These are phyloP conservation scores for Sporobolomyces roseus DNA, from an alignment of 768 basidiomycete species.

Conservation along the genomic window DNA sequence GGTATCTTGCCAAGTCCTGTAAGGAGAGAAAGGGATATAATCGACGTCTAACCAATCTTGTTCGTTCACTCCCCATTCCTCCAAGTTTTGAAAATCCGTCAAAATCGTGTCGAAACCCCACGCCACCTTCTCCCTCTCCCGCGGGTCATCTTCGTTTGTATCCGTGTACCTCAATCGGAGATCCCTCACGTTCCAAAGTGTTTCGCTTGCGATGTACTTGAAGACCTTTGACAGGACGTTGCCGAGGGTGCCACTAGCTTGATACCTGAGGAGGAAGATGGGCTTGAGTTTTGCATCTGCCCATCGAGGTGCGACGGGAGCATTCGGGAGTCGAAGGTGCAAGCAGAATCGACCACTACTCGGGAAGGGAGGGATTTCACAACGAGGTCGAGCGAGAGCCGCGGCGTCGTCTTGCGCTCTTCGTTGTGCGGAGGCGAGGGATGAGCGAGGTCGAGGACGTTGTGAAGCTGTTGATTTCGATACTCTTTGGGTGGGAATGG, in stretches of 20 bases:
- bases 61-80: neutral
- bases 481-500: too few relatives aligned
- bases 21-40: neutral
- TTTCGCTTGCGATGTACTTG: neutral
- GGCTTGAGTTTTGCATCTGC: neutral
- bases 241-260: slow-evolving; percentile 2
- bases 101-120: slow-evolving; percentile 3
- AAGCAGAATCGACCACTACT: slow-evolving; percentile 11
- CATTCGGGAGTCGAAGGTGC: slow-evolving; percentile 15
- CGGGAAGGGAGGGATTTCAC: neutral
- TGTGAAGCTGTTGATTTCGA: too few relatives aligned
- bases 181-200: neutral
- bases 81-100: neutral
- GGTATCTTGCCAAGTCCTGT: neutral
- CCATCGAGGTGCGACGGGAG: slow-evolving; percentile 5
- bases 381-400: neutral
- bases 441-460: too few relatives aligned
- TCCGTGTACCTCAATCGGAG: slow-evolving; percentile 4
- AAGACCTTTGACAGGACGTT: neutral
- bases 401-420: neutral
- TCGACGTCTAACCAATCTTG: slow-evolving; percentile 13
- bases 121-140: neutral
- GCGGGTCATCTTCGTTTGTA: neutral
- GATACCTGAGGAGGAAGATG: neutral
- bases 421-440: neutral